Evolutionary conservation across 2,329 filamentous ascomycete species (phyloP), one percentile per base, ranked within the genome.

Genomic region (Dactylellina sp.): DNA sequence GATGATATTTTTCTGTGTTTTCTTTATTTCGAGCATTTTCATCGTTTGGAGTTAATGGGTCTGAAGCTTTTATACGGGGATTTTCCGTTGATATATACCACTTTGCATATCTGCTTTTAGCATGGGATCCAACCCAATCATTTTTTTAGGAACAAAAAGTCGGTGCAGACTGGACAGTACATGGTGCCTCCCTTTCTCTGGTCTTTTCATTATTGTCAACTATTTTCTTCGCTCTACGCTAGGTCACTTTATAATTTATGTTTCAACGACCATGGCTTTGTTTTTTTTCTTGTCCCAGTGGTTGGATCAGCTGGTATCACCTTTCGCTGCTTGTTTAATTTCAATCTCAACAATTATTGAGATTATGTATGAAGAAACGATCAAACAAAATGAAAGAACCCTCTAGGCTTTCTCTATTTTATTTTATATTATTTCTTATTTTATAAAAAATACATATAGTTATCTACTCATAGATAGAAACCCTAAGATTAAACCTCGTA

Each of bases 21-120:
- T 49, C 39, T 44, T 44, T 32, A 25, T 37, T 60, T 61, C 14
- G 24, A 70, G 39, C 55, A 70, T 53, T 55, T 44, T 52, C 59
- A 28, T 53, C 9, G 9, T 37, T 37, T 40, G 53, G 63, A 40
- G 53, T 52, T 60, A 32, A 32, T 32, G 5, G 28, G 28, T 9
- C 9, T 32, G 28, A 32, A 4, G 9, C 28, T 32, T 32, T 32
- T 32, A 4, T 32, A 18, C 39, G 55, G 46, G 44, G 24, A n/a
- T n/a, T 53, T 11, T 59, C 39, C 12, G 24, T 1, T 18, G 11
- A 28, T 59, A 28, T 56, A 68, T 61, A 53, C 53, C 63, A 60
- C 37, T 49, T 56, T 49, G 25, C 24, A 61, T 20, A 24, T 11
- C 24, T 24, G 37, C 22, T 47, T 52, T 35, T 24, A 22, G 16